These are phyloP conservation scores for Linnemannia exigua DNA, from an alignment of 192 early-diverging fungal species.

Conservation along the genomic window DNA sequence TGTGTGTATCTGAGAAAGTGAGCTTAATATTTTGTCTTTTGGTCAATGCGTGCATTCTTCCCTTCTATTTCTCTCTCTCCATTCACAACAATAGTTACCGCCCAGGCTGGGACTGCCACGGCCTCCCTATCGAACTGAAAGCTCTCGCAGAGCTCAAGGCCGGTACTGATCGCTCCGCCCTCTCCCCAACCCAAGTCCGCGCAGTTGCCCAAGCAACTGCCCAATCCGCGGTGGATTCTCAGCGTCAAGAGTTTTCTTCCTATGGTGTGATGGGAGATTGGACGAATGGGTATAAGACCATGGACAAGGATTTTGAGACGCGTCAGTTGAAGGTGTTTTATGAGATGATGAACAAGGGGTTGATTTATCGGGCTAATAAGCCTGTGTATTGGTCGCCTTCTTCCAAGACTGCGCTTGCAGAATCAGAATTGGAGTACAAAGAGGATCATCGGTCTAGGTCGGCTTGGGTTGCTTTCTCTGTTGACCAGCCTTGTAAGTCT, in stretches of 20 bases:
- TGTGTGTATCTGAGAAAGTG: neutral
- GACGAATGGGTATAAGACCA: slow-evolving; percentile 76
- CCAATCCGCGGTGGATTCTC: slow-evolving; percentile 67
- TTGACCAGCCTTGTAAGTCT: slow-evolving; percentile 60
- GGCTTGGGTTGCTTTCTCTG: slow-evolving; percentile 74
- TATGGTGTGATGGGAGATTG: slow-evolving; percentile 86
- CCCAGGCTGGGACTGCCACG: slow-evolving; percentile 88
- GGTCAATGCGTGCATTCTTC: neutral
- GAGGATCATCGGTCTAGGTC: slow-evolving; percentile 76
- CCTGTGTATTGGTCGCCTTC: slow-evolving; percentile 91
- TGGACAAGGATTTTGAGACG: slow-evolving; percentile 79
- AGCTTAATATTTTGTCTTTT: neutral
- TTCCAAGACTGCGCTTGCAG: slow-evolving; percentile 83
- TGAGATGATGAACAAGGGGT: slow-evolving; percentile 77
- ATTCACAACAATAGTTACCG: slow-evolving; percentile 61
- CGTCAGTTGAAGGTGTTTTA: slow-evolving; percentile 79
- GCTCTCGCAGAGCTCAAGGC: slow-evolving; percentile 74
- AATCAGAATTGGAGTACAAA: slow-evolving; percentile 83
- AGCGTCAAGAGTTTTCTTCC: slow-evolving; percentile 70
- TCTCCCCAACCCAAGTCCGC: slow-evolving; percentile 64
- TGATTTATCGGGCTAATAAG: slow-evolving; percentile 83
- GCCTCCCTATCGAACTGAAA: slow-evolving; percentile 86
- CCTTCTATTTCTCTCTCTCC: neutral
- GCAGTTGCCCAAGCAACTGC: slow-evolving; percentile 70
- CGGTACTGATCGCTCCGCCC: slow-evolving; percentile 23